These are phyloP conservation scores for Penicillium verhagenii DNA, from an alignment of 495 filamentous ascomycete species.

Conservation along the genomic window DNA sequence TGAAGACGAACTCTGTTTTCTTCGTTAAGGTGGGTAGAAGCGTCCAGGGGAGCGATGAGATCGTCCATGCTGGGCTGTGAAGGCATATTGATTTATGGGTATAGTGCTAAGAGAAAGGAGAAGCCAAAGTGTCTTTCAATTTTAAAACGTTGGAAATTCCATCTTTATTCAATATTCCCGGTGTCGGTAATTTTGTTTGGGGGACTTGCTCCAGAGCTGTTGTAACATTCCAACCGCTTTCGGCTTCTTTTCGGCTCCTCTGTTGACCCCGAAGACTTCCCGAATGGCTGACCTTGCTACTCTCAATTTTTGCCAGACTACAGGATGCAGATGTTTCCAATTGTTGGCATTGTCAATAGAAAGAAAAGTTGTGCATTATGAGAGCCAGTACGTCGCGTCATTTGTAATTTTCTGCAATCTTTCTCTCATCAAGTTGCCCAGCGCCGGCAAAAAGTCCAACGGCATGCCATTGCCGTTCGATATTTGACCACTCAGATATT, in stretches of 20 bases:
- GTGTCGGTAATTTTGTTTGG: neutral
- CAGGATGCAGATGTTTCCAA: too few species aligned
- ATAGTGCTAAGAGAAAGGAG: neutral
- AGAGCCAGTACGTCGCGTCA: neutral
- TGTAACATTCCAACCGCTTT: neutral
- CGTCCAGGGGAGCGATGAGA: neutral
- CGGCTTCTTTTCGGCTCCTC: neutral
- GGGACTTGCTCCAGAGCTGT: neutral
- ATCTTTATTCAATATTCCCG: neutral
- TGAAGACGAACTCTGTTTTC: neutral
- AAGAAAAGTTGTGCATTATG: too few species aligned
- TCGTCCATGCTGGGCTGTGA: neutral
- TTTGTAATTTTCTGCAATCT: neutral
- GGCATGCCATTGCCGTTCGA: neutral
- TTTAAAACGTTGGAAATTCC: neutral
- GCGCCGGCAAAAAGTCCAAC: neutral
- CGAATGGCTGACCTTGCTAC: too few species aligned
- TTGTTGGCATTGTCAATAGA: too few species aligned
- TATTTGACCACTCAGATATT: neutral
- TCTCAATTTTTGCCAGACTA: too few species aligned
- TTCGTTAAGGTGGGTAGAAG: neutral
- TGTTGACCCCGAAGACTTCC: neutral
- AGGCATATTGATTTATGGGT: neutral
- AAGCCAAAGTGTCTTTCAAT: neutral
- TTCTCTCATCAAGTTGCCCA: neutral